Percentiles rank a stretch among this genome's conserved stretches.
Evolutionary conservation across 495 filamentous ascomycete species (phyloP).

Genomic region (Penicillium desertorum): DNA sequence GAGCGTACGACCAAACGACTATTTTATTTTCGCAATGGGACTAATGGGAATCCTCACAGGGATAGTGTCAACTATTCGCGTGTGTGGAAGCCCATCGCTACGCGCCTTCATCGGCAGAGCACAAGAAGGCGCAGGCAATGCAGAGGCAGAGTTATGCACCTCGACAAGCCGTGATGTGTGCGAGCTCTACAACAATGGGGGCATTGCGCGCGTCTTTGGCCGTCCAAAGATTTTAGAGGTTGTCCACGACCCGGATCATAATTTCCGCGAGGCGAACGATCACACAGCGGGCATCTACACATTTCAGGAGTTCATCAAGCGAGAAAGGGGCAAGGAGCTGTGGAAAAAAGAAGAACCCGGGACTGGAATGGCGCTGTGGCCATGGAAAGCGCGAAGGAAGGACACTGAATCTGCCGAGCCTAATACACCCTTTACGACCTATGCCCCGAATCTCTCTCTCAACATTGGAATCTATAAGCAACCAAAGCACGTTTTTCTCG

Average conservation of each 20-base stretch:
- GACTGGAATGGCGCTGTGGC: background rate
- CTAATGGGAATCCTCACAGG: conserved; percentile 1
- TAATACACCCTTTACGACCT: background rate
- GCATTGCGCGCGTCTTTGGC: background rate
- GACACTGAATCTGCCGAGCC: background rate
- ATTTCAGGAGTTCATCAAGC: background rate
- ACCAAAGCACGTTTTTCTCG: background rate
- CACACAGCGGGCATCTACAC: conserved; percentile 3
- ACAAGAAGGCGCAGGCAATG: conserved; percentile 7
- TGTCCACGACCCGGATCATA: background rate
- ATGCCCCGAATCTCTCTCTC: conserved; percentile 7
- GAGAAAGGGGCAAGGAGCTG: background rate
- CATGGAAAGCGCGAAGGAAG: too few relatives aligned
- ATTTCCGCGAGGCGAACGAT: background rate
- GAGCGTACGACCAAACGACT: background rate
- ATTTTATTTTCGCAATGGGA: conserved; percentile 1
- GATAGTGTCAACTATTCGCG: conserved; percentile 1
- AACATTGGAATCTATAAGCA: conserved; percentile 5
- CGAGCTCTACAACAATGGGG: conserved; percentile 4
- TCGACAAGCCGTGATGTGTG: conserved; percentile 4
- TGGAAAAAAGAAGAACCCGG: background rate
- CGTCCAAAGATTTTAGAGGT: background rate
- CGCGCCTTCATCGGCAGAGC: conserved; percentile 6
- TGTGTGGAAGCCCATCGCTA: conserved; percentile 1
- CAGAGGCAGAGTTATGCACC: conserved; percentile 2